Evolutionary conservation across 75 land plant genomes (phyloP).

Genomic region (Sequoia sempervirens): DNA sequence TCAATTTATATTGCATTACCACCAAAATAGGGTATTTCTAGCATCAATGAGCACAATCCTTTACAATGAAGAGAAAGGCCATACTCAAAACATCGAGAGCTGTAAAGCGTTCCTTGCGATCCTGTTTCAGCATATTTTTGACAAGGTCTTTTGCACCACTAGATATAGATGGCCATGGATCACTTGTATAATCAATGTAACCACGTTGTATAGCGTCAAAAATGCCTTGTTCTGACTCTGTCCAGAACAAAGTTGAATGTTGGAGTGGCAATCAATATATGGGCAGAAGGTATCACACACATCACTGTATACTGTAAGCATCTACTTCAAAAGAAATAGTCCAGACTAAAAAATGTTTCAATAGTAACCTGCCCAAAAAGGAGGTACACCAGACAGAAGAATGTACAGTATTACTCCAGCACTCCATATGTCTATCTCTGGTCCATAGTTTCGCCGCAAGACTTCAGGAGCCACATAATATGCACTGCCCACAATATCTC

Average conservation of each 20-base stretch:
- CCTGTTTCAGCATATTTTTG: conserved; percentile 65
- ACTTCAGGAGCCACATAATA: conserved; percentile 85
- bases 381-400: conserved; percentile 71
- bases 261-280: neutral
- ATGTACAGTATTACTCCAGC: conserved; percentile 79
- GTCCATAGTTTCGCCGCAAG: conserved; percentile 45
- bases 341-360: neutral
- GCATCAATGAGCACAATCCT: neutral
- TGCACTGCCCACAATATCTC: conserved; percentile 75
- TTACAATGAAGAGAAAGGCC: conserved; percentile 6
- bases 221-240: conserved; percentile 78
- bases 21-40: neutral
- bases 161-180: conserved; percentile 90
- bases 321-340: neutral
- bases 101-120: conserved; percentile 65
- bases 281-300: neutral
- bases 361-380: conserved; percentile 75
- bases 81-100: conserved; percentile 75
- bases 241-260: neutral
- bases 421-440: conserved; percentile 84
- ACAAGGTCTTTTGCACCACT: conserved; percentile 77
- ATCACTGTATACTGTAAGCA: neutral
- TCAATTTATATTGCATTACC: neutral
- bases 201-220: conserved; percentile 74
- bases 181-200: conserved; percentile 61